Evolutionary conservation across 2,329 filamentous ascomycete species (phyloP), one percentile per base, ranked within the genome.

Genomic region (Plectosphaerella plurivora): DNA sequence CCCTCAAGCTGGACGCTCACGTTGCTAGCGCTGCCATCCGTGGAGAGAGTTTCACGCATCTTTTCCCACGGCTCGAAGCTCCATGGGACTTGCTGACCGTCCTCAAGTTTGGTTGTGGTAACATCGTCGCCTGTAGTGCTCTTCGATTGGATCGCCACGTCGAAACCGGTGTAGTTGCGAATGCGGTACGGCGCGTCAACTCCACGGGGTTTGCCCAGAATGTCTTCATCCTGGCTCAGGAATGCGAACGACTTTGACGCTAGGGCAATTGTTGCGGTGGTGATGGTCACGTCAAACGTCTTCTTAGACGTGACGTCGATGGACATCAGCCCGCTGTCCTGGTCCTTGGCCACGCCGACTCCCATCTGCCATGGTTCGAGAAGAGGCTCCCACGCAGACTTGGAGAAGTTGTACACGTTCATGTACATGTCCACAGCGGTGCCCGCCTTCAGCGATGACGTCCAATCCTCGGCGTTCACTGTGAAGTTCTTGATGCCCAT

Each of bases 331-430:
- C 93, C 89, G 0, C 87, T 89, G 42, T 83, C 80, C 24, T 84
- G 78, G 53, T 94, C 86, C 61, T 87, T 92, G 1, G 89, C 85
- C 66, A 97, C 83, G 57, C 95, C 90, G 59, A 99, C 84, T 2
- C 91, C 91, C n/a, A 97, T 78, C 59, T 93, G 86, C 94, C 94
- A 99, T 8, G 95, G 95, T 67, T 99, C 94, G 24, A 99, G 84
- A 35, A 99, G 73, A 3, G 94, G 94, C 68, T 99, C 94, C 94
- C 94, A 99, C 4, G 91, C 91, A 0, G 94, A 99, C 68, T 99
- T 99, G 14, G 94, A 94, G 71, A 99, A 99, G 70, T 99, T 99
- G 77, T 96, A 99, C 24, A 99, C 87, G 63, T 97, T 99, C 61
- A 95, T 83, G 68, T 96, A 96, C 58, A 93, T 91, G 57, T 97